phyloP scores from a whole-genome alignment of 2,329 filamentous ascomycete species.

The Fusarium clavum region DNA sequence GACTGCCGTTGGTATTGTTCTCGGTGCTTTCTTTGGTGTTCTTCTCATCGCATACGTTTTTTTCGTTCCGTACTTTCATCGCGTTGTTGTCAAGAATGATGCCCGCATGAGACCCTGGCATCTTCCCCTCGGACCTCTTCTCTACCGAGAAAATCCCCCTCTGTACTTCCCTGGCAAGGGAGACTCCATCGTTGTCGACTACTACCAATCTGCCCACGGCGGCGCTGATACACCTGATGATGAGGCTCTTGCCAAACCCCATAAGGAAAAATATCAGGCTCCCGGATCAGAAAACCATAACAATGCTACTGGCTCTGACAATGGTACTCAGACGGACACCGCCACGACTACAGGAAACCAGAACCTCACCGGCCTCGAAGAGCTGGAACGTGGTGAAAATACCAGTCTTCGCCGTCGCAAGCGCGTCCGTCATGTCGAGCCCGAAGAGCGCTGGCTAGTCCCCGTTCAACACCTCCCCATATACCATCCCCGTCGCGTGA shows the following conservation, averaged over 20 bases:
- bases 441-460: neutral
- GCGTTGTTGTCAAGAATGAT: neutral
- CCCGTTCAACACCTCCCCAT: neutral
- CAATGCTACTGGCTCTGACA: accelerated
- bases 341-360: neutral
- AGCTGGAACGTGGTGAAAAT: neutral
- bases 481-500: neutral
- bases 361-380: neutral
- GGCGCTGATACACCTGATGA: neutral
- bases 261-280: accelerated
- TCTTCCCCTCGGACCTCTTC: neutral
- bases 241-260: neutral
- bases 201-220: neutral
- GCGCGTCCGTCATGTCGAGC: neutral
- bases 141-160: neutral
- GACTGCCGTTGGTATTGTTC: neutral
- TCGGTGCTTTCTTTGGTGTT: neutral
- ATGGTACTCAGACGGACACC: neutral
- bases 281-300: neutral
- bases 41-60: neutral
- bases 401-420: neutral
- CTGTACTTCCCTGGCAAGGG: neutral
- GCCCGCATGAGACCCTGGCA: neutral
- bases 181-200: neutral
- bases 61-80: neutral